Evolutionary conservation across 2,329 filamentous ascomycete species (phyloP).

Genomic region (Apiospora sp.): DNA sequence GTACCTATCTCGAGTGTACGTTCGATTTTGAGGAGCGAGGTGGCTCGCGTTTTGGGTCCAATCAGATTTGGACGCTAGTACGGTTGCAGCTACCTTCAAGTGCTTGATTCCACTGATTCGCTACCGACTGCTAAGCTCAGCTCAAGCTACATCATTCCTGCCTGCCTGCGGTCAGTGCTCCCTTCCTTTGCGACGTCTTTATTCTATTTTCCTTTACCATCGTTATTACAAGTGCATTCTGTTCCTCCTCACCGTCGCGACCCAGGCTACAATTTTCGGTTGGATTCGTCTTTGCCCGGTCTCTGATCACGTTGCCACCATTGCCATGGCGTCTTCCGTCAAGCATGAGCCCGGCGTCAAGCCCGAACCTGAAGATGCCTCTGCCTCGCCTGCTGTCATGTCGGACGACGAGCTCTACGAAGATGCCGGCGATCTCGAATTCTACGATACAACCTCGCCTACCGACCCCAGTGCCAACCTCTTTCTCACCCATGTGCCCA

Average conservation of each 20-base stretch:
- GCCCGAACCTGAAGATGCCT: constrained; percentile 54
- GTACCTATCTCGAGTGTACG: no score
- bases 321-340: constrained; percentile 30
- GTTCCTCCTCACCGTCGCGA: not conserved
- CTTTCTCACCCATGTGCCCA: constrained; percentile 81
- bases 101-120: not conserved
- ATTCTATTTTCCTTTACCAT: not conserved
- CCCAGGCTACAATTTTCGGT: not conserved
- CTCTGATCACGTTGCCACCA: no score
- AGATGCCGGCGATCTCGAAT: constrained; percentile 64
- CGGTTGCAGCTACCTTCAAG: not conserved
- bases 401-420: constrained; percentile 75
- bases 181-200: not conserved
- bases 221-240: not conserved
- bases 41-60: not conserved
- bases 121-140: not conserved
- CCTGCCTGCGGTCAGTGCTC: constrained; percentile 3
- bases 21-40: no score
- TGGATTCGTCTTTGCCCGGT: no score
- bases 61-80: not conserved
- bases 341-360: constrained; percentile 52
- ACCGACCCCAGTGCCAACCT: constrained; percentile 53
- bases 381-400: constrained; percentile 51
- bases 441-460: constrained; percentile 55
- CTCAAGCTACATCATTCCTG: constrained; percentile 1